Evolutionary conservation across 2,329 filamentous ascomycete species (phyloP).

Genomic region (Arachnopeziza araneosa): DNA sequence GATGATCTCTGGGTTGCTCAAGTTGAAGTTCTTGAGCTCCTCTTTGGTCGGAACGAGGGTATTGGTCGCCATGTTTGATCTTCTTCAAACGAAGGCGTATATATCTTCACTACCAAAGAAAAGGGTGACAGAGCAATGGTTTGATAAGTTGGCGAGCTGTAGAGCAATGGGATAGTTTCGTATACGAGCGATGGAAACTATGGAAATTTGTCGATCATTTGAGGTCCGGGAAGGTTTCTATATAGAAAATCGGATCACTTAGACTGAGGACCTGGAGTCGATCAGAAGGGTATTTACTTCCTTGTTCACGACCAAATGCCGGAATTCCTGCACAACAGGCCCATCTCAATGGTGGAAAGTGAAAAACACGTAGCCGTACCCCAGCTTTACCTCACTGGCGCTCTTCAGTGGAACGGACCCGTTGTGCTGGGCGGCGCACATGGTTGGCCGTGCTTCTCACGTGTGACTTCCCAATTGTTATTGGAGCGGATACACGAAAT

Average conservation of each 20-base stretch:
- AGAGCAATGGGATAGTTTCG: not conserved
- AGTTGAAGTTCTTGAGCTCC: conserved; percentile 11
- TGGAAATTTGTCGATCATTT: not conserved
- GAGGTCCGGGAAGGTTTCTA: not conserved
- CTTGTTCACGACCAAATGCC: not conserved
- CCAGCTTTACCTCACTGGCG: not conserved
- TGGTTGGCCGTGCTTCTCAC: not conserved
- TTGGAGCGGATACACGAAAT: not conserved
- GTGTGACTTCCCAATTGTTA: not conserved
- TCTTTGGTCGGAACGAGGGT: conserved; percentile 14
- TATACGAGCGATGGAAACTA: not conserved
- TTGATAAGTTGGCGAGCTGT: not conserved
- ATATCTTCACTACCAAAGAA: too few species aligned
- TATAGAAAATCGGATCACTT: not conserved
- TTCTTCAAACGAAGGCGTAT: not conserved
- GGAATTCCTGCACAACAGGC: not conserved
- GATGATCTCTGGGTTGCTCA: conserved; percentile 7
- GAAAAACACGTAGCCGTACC: not conserved
- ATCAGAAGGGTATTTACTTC: not conserved
- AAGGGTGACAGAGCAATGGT: too few species aligned
- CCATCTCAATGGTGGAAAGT: not conserved
- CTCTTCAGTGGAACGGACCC: not conserved
- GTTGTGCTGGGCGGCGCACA: too few species aligned
- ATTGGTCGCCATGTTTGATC: conserved; percentile 9
- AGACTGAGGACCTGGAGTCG: not conserved